Conservation (phyloP, 1,284 basidiomycete genomes). For the Pterulicium gracile region DNA sequence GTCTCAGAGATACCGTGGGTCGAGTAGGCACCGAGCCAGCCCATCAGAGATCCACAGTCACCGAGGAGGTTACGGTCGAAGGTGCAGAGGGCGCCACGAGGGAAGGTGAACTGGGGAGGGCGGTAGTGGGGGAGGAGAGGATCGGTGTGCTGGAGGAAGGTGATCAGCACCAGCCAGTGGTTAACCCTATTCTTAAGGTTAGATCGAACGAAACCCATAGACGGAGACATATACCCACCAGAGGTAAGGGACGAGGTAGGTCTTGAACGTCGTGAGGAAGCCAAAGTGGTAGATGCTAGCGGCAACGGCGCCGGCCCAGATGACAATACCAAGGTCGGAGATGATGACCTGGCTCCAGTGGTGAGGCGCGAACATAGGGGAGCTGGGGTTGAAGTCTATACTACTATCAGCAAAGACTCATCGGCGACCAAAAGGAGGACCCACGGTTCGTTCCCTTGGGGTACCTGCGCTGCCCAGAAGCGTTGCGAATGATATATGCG, state of each 20-base stretch:
- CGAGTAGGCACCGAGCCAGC: conserved; percentile 69
- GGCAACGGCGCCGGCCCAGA: conserved; percentile 59
- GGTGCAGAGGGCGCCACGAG: conserved; percentile 90
- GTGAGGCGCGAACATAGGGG: conserved; percentile 80
- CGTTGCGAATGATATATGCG: conserved; percentile 76
- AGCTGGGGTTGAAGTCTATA: conserved; percentile 72
- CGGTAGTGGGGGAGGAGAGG: conserved; percentile 93
- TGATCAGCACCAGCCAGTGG: conserved; percentile 89
- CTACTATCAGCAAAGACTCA: conserved; percentile 2
- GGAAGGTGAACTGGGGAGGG: conserved; percentile 84
- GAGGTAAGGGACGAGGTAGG: conserved; percentile 88
- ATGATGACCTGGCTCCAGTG: conserved; percentile 74
- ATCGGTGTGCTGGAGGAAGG: conserved; percentile 97
- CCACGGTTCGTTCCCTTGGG: conserved; percentile 76
- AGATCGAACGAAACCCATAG: conserved; percentile 19
- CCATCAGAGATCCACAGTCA: conserved; percentile 62
- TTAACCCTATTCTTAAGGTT: conserved; percentile 40
- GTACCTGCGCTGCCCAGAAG: conserved; percentile 84
- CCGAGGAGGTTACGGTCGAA: conserved; percentile 86
- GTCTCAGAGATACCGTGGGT: conserved; percentile 91
- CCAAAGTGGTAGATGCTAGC: conserved; percentile 56
- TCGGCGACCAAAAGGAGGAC: conserved; percentile 19
- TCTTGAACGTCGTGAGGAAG: conserved; percentile 66
- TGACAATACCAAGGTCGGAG: conserved; percentile 77
- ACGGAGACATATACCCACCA: conserved; percentile 40